These are phyloP conservation scores for Darksidea phi DNA, from an alignment of 495 filamentous ascomycete species.

Conservation along the genomic window DNA sequence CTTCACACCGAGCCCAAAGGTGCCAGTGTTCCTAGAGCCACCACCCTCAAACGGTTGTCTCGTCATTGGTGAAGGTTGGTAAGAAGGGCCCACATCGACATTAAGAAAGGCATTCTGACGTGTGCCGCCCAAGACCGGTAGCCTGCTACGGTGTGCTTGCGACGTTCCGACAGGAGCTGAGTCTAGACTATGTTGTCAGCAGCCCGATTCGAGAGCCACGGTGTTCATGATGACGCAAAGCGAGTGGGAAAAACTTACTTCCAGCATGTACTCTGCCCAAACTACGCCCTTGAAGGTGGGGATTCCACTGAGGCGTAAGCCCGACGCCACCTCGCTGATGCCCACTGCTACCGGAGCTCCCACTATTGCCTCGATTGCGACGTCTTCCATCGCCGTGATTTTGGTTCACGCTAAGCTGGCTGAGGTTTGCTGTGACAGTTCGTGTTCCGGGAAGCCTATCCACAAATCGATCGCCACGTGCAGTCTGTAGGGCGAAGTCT, in stretches of 20 bases:
- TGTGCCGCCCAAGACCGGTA: conserved; percentile 26
- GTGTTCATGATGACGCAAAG: too few relatives aligned
- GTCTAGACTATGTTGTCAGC: conserved; percentile 4
- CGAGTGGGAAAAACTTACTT: conserved; percentile 4
- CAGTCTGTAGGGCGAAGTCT: conserved; percentile 53
- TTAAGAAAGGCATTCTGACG: conserved; percentile 12
- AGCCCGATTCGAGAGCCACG: not conserved
- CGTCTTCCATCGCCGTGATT: conserved; percentile 30
- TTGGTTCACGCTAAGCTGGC: conserved; percentile 1
- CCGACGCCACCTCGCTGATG: conserved; percentile 2
- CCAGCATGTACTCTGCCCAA: conserved; percentile 10
- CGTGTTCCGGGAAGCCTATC: conserved; percentile 33
- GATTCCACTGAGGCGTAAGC: conserved; percentile 18
- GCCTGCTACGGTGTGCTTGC: conserved; percentile 17
- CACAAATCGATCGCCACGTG: conserved; percentile 27
- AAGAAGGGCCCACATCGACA: conserved; percentile 14
- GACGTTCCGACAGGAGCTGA: conserved; percentile 13
- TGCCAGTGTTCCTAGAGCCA: conserved; percentile 11
- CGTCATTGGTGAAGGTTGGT: conserved; percentile 21
- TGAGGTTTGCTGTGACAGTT: conserved; percentile 19
- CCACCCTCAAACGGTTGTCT: conserved; percentile 19
- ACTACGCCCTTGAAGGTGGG: conserved; percentile 6
- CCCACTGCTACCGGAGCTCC: conserved; percentile 44
- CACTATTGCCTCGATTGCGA: conserved; percentile 51
- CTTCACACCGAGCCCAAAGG: conserved; percentile 18